A percentile compares a stretch with the other conserved stretches of the same genome.
phyloP scores from a whole-genome alignment of 176 grass and related monocot species.

The Hsuehochloa calcarea region DNA sequence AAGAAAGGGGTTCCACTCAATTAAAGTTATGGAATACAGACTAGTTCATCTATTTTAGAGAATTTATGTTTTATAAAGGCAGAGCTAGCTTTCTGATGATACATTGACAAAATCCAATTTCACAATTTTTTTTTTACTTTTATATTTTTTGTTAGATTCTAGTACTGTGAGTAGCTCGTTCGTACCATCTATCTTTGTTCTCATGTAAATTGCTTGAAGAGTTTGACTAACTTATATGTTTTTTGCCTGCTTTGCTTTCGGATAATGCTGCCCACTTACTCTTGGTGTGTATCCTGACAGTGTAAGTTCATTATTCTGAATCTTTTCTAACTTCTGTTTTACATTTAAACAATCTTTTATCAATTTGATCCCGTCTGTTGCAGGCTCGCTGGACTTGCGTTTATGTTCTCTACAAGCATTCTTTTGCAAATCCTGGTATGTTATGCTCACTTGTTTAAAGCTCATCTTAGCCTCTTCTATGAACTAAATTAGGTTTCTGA shows the following conservation, averaged over 20 bases:
- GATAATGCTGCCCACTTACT: conserved; percentile 12
- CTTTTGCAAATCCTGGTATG: conserved; percentile 89
- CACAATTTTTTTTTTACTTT: background rate
- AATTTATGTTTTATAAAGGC: background rate
- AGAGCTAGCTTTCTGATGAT: background rate
- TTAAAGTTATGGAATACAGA: background rate
- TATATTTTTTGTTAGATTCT: background rate
- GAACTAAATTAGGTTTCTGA: background rate
- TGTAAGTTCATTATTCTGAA: conserved; percentile 26
- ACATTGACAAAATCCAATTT: background rate
- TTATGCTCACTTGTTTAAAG: background rate
- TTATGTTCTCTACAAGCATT: conserved; percentile 97
- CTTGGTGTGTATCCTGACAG: conserved; percentile 12
- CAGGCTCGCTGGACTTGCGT: conserved; percentile 89
- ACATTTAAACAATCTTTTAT: background rate
- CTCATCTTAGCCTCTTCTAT: background rate
- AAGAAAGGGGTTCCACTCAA: background rate
- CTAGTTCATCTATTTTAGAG: background rate
- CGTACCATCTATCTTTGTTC: background rate
- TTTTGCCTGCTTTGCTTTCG: conserved; percentile 5
- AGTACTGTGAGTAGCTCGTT: background rate
- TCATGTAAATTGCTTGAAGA: background rate
- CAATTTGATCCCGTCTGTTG: conserved; percentile 17
- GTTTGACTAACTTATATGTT: conserved; percentile 23
- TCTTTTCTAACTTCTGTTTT: conserved; percentile 8